Base-by-base conservation (phyloP, 2,329 filamentous ascomycete genomes). In the Acarospora socialis region DNA sequence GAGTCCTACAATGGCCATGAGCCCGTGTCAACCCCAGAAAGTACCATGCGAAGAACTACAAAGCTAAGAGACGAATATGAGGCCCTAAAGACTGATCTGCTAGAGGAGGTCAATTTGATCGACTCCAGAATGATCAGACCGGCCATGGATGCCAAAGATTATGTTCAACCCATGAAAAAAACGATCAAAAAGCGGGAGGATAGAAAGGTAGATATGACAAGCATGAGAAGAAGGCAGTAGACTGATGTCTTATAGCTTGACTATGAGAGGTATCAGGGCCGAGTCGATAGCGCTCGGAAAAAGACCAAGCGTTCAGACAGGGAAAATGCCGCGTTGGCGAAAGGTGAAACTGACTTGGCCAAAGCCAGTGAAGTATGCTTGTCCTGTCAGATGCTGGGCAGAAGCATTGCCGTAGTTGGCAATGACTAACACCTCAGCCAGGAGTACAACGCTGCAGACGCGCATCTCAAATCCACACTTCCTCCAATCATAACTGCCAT, bases 151-250 rank as follows among this genome's bases (percentile, higher is more conserved):
- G 78, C 78, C 5, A 77, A 73, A 46, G 71, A 77, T 32, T 70
- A 60, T 33, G 64, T 87, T 37, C 70, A 75, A 42, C 74, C 78
- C 2, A 65, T 90, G 50, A 76, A 79, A 47, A 90, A 84, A 57
- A 77, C 75, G 1, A 81, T 92, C 48, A 90, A 87, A 58, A 84
- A 82, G 54, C 65, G 83, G 28, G 81, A 90, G 49, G 80, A 86
- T 46, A 81, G 75, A 56, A 77, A 82, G 58, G 66, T 68, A 37
- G 7, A 48, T 29, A 27, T 18, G 4, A 12, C 26, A 24, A 14
- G 23, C 20, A 13, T 24, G 21, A 26, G 26, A 14, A 31, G 17
- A 25, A 33, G 15, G 26, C 7, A 18, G 21, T 28, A 5, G 24
- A 28, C 12, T 15, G n/a, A 28, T 7, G 7, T 32, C 25, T 17